Evolutionary conservation across 2,329 filamentous ascomycete genomes (phyloP).

Genomic region (Colletotrichum sp.): DNA sequence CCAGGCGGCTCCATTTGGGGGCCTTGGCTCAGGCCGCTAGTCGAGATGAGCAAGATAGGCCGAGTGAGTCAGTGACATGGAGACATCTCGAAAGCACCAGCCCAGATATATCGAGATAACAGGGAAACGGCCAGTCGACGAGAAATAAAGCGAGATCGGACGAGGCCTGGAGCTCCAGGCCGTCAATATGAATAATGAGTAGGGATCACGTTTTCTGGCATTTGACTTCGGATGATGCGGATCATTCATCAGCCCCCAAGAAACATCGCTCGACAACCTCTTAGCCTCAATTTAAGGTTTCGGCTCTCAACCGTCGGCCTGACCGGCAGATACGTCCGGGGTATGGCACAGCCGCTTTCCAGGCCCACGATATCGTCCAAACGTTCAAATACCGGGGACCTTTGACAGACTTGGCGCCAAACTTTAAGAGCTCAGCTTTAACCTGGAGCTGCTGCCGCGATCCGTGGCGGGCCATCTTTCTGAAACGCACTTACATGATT

Average conservation of each 20-base stretch:
- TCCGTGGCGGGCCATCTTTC: background rate
- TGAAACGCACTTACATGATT: background rate
- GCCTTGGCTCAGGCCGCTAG: background rate
- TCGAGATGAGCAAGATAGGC: background rate
- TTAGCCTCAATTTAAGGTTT: background rate
- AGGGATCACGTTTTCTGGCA: background rate
- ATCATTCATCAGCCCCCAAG: background rate
- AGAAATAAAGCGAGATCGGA: background rate
- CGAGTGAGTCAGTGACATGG: background rate
- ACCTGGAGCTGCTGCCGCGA: background rate
- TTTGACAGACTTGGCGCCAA: background rate
- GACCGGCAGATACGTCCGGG: background rate
- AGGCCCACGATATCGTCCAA: background rate
- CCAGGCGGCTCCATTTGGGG: background rate
- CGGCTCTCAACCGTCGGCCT: background rate
- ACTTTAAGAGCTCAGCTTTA: background rate
- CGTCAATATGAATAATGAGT: background rate
- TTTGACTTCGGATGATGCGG: background rate
- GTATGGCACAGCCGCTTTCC: background rate
- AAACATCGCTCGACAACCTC: background rate
- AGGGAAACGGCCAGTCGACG: rapidly evolving
- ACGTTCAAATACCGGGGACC: background rate
- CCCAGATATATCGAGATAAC: background rate
- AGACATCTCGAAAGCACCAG: background rate
- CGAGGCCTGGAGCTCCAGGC: background rate